These are phyloP conservation scores for Colletotrichum magnum DNA, from an alignment of 2,329 filamentous ascomycete genomes.

Conservation along the genomic window DNA sequence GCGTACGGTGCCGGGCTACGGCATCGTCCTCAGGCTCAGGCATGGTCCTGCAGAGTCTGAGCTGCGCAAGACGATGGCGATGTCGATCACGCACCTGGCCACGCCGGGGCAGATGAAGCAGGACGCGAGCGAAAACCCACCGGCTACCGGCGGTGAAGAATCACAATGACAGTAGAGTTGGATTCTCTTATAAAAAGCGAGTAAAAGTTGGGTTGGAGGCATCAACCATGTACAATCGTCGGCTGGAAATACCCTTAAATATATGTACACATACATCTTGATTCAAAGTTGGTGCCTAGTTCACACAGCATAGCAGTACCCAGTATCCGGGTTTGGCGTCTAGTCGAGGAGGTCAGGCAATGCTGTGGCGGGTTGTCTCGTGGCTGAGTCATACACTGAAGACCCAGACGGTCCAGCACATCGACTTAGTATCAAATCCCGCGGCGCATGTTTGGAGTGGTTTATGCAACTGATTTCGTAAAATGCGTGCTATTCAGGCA, in stretches of 20 bases:
- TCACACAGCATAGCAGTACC: too few relatives aligned
- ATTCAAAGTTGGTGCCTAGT: neutral
- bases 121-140: too few relatives aligned
- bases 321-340: too few relatives aligned
- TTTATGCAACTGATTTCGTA: slow-evolving; percentile 36
- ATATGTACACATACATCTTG: neutral
- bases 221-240: neutral
- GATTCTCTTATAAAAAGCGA: neutral
- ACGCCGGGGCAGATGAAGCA: neutral
- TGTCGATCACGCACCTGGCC: neutral
- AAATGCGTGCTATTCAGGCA: slow-evolving; percentile 25
- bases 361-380: too few relatives aligned
- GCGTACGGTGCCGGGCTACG: neutral
- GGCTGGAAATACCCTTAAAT: neutral
- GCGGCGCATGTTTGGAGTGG: neutral
- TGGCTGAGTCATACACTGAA: neutral
- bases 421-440: neutral
- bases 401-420: neutral
- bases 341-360: too few relatives aligned
- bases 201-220: neutral
- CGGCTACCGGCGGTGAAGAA: too few relatives aligned
- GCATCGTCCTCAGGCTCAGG: neutral
- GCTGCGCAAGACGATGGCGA: neutral
- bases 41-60: neutral
- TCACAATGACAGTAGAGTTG: too few relatives aligned